Base-by-base conservation (phyloP, 139 green algal species). In the Auxenochlorella protothecoides region DNA sequence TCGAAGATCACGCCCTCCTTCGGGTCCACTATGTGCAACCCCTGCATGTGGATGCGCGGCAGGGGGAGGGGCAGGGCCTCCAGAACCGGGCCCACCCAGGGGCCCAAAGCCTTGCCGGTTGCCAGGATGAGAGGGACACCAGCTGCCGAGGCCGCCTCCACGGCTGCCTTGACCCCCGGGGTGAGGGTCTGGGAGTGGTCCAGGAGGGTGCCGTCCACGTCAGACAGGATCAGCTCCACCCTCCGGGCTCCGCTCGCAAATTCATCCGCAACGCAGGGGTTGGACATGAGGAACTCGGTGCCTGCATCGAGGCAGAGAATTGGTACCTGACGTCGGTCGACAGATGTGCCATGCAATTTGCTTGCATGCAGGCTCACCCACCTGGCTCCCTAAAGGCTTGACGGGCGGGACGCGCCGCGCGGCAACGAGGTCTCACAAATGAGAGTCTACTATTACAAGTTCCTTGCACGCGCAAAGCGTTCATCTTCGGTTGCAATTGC, bases 181-280 rank as follows among this genome's bases (percentile, higher is more conserved):
- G 80, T 88, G 15, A 94, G 80, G 80, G 84, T 56, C 63, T 94
- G 86, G 51, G 81, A 71, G 15, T 53, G 66, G 69, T 91, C 86
- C 7, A 96, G 76, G 59, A 96, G 72, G 3, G 90, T 96, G 59
- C 90, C 90, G 54, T 93, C 89, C 13, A 95, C 88, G 72, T 95
- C 89, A 8, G 78, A 85, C 9, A 79, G 77, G 62, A 92, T 92
- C 12, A 91, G 69, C 61, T 74, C 82, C 55, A 92, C 85, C 6
- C 44, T 14, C 1, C 65, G 65, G n/a, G 27, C 44, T 6, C 65
- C 65, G 12, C 8, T 8, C 6, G 16, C 27, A 13, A 69, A 54
- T 55, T 56, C 15, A 9, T 69, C 44, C 14, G 63, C 63, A 7
- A 67, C 63, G 27, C 27, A 44, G 27, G 27, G 27, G 27, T 44